Conservation (phyloP, 2,329 filamentous ascomycete species). For the Phyllosticta capitalensis region DNA sequence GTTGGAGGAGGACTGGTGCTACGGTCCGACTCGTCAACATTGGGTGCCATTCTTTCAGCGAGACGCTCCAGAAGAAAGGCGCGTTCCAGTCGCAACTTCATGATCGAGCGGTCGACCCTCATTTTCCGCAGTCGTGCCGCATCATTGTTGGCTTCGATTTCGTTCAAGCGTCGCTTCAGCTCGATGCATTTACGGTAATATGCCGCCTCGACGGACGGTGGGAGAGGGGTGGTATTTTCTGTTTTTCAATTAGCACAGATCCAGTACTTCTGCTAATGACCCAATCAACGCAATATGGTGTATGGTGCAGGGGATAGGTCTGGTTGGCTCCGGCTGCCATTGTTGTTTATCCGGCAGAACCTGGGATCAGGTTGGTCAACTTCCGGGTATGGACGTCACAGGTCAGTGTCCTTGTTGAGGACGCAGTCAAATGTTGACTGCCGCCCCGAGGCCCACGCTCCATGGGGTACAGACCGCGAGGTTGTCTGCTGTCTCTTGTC, state of each 20-base stretch:
- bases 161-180: constrained; percentile 79
- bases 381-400: not conserved
- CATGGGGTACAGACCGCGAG: not conserved
- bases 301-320: not conserved
- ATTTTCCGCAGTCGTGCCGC: constrained; percentile 67
- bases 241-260: not conserved
- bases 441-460: too few relatives aligned
- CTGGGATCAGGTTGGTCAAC: not conserved
- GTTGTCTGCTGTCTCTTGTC: not conserved
- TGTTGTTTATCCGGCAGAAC: not conserved
- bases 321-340: not conserved
- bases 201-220: constrained; percentile 87
- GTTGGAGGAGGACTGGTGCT: constrained; percentile 73
- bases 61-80: constrained; percentile 48
- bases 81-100: constrained; percentile 83
- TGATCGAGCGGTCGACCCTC: constrained; percentile 73
- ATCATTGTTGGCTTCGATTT: constrained; percentile 88
- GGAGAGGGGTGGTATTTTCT: constrained; percentile 34
- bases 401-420: not conserved
- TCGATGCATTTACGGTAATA: constrained; percentile 96
- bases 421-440: not conserved
- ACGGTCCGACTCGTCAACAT: constrained; percentile 57
- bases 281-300: not conserved
- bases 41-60: constrained; percentile 38
- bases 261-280: not conserved